Conservation (phyloP, 1,284 basidiomycete species). For the Ustilago loliicola region DNA sequence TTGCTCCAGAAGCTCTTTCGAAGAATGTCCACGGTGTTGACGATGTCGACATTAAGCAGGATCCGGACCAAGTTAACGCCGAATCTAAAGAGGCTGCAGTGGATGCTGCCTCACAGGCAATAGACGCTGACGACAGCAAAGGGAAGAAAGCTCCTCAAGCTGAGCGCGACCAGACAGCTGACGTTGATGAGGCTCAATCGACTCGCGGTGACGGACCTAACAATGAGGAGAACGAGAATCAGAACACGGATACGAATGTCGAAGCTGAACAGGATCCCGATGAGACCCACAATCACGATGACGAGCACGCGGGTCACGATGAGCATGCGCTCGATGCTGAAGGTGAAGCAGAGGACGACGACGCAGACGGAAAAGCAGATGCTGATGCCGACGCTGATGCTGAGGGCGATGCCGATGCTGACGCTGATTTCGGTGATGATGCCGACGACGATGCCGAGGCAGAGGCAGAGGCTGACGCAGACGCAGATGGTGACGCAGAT, state of each 20-base stretch:
- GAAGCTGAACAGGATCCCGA: background rate
- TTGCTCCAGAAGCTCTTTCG: constrained; percentile 12
- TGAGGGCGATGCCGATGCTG: constrained; percentile 9
- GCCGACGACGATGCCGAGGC: constrained; percentile 17
- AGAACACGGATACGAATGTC: background rate
- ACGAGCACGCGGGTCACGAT: constrained; percentile 21
- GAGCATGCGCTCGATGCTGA: background rate
- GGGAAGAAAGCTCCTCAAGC: background rate
- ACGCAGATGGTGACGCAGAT: constrained; percentile 4
- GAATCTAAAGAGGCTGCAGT: background rate
- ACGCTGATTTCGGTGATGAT: constrained; percentile 27
- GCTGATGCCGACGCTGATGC: constrained; percentile 13
- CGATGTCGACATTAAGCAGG: constrained; percentile 1
- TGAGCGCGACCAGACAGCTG: background rate
- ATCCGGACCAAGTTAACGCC: constrained; percentile 2
- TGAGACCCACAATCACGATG: background rate
- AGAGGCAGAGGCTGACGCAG: constrained; percentile 16
- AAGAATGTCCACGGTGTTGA: background rate
- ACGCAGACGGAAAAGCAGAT: constrained; percentile 12
- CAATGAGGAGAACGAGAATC: constrained; percentile 1
- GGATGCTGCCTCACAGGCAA: background rate
- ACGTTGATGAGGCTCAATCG: background rate
- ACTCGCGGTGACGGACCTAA: background rate
- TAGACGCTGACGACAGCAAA: background rate
- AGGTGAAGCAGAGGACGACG: constrained; percentile 20